Conservation (phyloP, 805 yeast genomes). For the Spathaspora boniae region DNA sequence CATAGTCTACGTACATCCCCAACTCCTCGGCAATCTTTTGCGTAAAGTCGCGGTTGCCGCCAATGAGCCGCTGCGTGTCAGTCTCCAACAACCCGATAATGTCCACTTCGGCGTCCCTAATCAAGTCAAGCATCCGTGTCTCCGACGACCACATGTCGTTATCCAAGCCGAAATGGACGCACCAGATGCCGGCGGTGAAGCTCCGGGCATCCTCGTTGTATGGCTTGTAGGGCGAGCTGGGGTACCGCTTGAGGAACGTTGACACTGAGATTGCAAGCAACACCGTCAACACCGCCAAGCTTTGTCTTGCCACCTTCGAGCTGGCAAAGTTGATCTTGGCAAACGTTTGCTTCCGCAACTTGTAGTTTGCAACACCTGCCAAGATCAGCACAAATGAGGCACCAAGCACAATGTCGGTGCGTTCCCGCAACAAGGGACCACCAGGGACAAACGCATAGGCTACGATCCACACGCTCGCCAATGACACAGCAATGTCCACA, state of each 20-base stretch:
- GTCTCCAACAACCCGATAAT: conserved; percentile 87
- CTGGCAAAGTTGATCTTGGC: conserved; percentile 4
- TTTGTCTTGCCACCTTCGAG: conserved; percentile 11
- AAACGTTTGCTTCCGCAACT: conserved; percentile 16
- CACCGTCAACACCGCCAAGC: conserved; percentile 35
- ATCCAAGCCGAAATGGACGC: conserved; percentile 94
- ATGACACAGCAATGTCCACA: conserved; percentile 49
- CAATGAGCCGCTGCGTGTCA: conserved; percentile 89
- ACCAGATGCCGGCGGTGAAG: conserved; percentile 97
- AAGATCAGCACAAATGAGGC: conserved; percentile 51
- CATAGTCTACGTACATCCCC: conserved; percentile 93
- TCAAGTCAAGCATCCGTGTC: conserved; percentile 78
- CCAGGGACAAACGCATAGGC: conserved; percentile 98
- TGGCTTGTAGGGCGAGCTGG: conserved; percentile 62
- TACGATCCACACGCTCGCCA: conserved; percentile 94
- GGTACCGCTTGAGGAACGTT: conserved; percentile 53
- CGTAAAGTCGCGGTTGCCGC: conserved; percentile 94
- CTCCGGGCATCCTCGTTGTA: conserved; percentile 50
- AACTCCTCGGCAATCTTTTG: conserved; percentile 88
- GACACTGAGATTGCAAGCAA: conserved; percentile 52
- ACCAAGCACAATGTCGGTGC: conserved; percentile 72
- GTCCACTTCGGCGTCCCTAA: conserved; percentile 84
- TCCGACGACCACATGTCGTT: conserved; percentile 98
- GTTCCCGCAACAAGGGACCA: conserved; percentile 82
- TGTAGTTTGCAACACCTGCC: conserved; percentile 47